Base-by-base conservation (phyloP, 2,329 filamentous ascomycete genomes). In the Monosporascus sp. region DNA sequence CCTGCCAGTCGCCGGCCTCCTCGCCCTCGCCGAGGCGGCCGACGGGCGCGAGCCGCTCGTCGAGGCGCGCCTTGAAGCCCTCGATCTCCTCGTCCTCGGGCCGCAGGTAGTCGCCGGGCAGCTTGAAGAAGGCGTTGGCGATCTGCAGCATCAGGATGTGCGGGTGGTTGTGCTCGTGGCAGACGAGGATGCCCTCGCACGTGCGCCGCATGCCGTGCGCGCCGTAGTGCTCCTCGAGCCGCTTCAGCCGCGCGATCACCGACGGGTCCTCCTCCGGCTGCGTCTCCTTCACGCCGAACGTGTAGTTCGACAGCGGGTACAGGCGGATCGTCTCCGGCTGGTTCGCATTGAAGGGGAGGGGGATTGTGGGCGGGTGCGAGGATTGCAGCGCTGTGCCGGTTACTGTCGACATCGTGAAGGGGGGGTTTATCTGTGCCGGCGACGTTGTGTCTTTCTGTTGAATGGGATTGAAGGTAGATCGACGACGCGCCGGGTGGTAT, bases 101-200 rank as follows among this genome's bases (percentile, higher is more conserved):
- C 52, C 86, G 84, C 45, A 99, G 84, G 71, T 97, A 99, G 74
- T 97, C 94, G 55, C 94, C 94, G 0, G 94, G 94, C 71, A 99
- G 83, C 77, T 99, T 99, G 79, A 99, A 99, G 77, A 99, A 99
- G 24, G 94, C 93, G 72, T 99, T 99, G 51, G 94, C 94, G 66
- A 99, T 99, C 79, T 99, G 94, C 59, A 99, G 82, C 94, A 99
- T 97, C 61, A 99, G 78, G 59, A 99, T 96, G 73, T 99, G 94
- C 16, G 94, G 94, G 73, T 97, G 94, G 75, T 97, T 97, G 79
- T 97, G 93, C 75, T 99, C 94, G 72, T 99, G 94, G 76, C 94
- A 99, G 62, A 99, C 91, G 48, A 99, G 82, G 64, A 99, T 91
- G 64, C 92, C 94, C 76, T 99, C 94, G 73, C 93, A 97, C 19